Evolutionary conservation across 495 filamentous ascomycete species (phyloP).

Genomic region (Lophium mytilinum): DNA sequence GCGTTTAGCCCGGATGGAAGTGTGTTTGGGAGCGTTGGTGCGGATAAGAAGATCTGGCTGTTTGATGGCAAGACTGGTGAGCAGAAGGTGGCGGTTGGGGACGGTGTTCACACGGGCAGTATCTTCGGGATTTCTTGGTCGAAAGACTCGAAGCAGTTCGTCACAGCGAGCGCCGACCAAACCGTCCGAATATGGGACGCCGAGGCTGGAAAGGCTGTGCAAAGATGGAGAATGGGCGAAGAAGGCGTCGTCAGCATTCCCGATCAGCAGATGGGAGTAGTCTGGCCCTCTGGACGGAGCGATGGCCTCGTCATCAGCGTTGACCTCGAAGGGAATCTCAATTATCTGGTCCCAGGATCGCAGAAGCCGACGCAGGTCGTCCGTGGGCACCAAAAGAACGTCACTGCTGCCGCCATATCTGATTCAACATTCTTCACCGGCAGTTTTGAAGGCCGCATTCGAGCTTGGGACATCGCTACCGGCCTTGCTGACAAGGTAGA

Average conservation of each 20-base stretch:
- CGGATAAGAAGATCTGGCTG: slow-evolving; percentile 80
- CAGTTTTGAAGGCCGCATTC: slow-evolving; percentile 81
- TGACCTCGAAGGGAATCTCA: slow-evolving; percentile 79
- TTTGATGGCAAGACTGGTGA: slow-evolving; percentile 96
- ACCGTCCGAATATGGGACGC: slow-evolving; percentile 87
- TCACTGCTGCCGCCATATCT: slow-evolving; percentile 61
- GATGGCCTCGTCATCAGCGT: slow-evolving; percentile 86
- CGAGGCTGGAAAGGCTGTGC: slow-evolving; percentile 63
- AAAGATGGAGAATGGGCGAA: slow-evolving; percentile 82
- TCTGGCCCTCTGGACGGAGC: slow-evolving; percentile 75
- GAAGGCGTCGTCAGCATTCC: slow-evolving; percentile 64
- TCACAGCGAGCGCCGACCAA: slow-evolving; percentile 86
- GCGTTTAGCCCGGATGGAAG: slow-evolving; percentile 87
- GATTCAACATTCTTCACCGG: slow-evolving; percentile 70
- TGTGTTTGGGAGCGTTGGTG: slow-evolving; percentile 77
- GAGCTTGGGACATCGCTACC: slow-evolving; percentile 65
- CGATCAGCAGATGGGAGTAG: slow-evolving; percentile 90
- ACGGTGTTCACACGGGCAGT: slow-evolving; percentile 80
- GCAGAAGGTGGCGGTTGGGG: slow-evolving; percentile 63
- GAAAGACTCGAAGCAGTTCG: slow-evolving; percentile 78
- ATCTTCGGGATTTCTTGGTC: slow-evolving; percentile 90
- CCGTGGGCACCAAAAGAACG: slow-evolving; percentile 88
- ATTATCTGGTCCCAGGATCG: slow-evolving; percentile 69
- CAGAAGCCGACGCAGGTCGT: slow-evolving; percentile 61
- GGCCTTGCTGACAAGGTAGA: slow-evolving; percentile 62